Conservation (phyloP, 441 rosid genomes). For the Eutrema salsugineum region DNA sequence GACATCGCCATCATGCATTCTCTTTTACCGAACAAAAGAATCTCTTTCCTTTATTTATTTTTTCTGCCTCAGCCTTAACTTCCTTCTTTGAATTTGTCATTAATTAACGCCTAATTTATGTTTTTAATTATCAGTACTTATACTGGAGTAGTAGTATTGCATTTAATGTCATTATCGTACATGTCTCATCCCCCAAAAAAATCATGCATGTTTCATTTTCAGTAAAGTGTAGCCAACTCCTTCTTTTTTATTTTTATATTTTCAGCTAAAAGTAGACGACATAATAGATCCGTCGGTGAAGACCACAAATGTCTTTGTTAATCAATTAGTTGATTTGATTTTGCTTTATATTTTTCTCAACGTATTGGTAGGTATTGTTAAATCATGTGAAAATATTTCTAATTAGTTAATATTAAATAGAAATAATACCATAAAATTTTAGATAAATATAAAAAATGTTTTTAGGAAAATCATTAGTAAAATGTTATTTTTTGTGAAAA, state of each 20-base stretch:
- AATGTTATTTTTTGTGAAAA: neutral
- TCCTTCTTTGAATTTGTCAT: neutral
- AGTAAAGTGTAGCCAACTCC: slow-evolving; percentile 1
- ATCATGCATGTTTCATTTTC: slow-evolving; percentile 21
- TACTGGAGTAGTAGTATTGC: neutral
- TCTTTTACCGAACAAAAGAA: neutral
- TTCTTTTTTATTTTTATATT: neutral
- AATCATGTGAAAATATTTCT: slow-evolving; percentile 2
- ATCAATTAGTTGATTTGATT: neutral
- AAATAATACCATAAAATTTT: neutral
- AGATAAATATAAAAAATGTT: neutral
- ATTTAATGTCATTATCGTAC: slow-evolving; percentile 3
- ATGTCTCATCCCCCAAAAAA: neutral
- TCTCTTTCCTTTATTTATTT: neutral
- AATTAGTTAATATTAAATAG: neutral
- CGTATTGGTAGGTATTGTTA: neutral
- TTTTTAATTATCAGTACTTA: neutral
- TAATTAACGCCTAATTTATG: neutral
- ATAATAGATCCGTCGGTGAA: slow-evolving; percentile 28
- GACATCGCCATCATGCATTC: slow-evolving; percentile 24
- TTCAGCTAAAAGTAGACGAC: slow-evolving; percentile 19
- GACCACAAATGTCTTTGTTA: slow-evolving; percentile 2
- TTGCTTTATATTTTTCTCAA: neutral
- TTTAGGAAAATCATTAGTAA: neutral
- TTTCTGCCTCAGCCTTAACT: neutral